These are phyloP conservation scores for Pleodorina starrii DNA, from an alignment of 139 green algal genomes.

Conservation along the genomic window DNA sequence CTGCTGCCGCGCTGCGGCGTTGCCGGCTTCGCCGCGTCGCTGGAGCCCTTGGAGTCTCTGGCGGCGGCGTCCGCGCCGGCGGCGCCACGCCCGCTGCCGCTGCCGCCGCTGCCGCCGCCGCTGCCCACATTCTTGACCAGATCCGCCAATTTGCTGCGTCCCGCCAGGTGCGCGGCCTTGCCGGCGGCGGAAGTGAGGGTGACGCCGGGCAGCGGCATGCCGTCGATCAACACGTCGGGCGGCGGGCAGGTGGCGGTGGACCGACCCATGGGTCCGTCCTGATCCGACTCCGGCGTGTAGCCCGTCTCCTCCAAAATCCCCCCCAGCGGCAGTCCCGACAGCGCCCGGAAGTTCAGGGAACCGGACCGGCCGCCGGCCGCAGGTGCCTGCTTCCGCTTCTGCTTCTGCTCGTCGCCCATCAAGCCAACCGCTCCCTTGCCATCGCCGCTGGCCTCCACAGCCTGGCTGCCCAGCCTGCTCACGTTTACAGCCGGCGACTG, in stretches of 20 bases:
- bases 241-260: neutral
- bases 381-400: too few species aligned
- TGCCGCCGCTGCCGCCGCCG: neutral
- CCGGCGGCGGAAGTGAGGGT: neutral
- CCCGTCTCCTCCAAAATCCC: neutral
- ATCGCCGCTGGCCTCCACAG: too few species aligned
- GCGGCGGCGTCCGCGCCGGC: too few species aligned
- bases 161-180: neutral
- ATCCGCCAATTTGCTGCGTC: neutral
- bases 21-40: too few species aligned
- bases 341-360: neutral
- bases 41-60: neutral
- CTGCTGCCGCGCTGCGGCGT: neutral
- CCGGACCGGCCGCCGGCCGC: too few species aligned
- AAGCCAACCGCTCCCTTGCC: too few species aligned
- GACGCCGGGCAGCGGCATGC: neutral
- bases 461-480: too few species aligned
- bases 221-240: neutral
- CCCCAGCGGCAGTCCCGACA: neutral
- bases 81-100: neutral
- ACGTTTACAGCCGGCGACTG: too few species aligned
- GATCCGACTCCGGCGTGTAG: neutral
- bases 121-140: neutral
- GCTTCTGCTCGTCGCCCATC: too few species aligned
- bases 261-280: neutral